phyloP scores from a whole-genome alignment of 2,329 filamentous ascomycete genomes.

The Huntiella decipiens region DNA sequence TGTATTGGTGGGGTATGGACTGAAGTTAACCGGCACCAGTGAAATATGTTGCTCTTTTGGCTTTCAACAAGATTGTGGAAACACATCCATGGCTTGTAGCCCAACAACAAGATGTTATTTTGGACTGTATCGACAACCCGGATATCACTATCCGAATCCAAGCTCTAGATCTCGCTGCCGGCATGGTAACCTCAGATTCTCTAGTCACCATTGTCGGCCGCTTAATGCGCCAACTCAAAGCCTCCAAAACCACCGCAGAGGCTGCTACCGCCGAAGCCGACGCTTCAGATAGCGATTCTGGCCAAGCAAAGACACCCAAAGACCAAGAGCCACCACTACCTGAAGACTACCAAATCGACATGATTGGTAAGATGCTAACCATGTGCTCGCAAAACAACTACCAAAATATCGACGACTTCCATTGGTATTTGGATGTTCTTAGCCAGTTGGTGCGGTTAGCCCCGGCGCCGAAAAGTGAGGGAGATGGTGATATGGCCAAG shows the following conservation, averaged over 20 bases:
- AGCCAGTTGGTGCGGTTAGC: conserved; percentile 65
- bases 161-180: conserved; percentile 75
- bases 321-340: conserved; percentile 41
- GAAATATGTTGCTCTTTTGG: conserved; percentile 89
- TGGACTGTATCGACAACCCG: conserved; percentile 86
- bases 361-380: conserved; percentile 63
- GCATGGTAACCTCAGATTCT: conserved; percentile 83
- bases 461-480: conserved; percentile 26
- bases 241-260: conserved; percentile 20
- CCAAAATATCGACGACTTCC: conserved; percentile 69
- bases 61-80: conserved; percentile 83
- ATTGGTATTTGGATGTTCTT: conserved; percentile 89
- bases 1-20: not conserved
- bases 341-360: conserved; percentile 67
- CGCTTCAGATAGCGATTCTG: conserved; percentile 4
- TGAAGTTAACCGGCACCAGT: conserved; percentile 31
- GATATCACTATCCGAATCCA: conserved; percentile 93
- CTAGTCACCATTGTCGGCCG: conserved; percentile 68
- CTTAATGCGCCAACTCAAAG: conserved; percentile 69
- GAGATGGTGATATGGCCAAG: conserved; percentile 17
- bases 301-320: conserved; percentile 3
- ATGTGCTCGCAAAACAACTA: conserved; percentile 90
- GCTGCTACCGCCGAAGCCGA: not conserved
- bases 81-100: conserved; percentile 80
- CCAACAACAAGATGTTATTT: conserved; percentile 85